phyloP scores from a whole-genome alignment of 1,284 basidiomycete species.

The Macrocybe sp. region DNA sequence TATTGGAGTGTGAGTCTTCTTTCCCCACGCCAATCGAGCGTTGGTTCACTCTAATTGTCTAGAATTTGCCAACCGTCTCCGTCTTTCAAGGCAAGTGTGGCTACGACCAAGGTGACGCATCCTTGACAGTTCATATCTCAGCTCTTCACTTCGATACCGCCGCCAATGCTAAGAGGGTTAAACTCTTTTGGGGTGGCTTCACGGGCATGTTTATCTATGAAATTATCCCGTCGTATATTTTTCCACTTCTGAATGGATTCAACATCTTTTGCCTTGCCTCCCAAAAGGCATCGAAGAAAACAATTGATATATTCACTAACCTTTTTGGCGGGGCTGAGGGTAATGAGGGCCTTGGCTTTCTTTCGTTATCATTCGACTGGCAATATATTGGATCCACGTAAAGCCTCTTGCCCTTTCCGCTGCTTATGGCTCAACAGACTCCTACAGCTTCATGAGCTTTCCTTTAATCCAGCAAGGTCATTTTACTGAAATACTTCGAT shows the following conservation, averaged over 20 bases:
- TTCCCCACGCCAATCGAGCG: not conserved
- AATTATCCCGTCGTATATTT: conserved; percentile 57
- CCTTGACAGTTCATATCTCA: conserved; percentile 12
- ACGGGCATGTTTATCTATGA: conserved; percentile 52
- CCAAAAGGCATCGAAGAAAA: conserved; percentile 36
- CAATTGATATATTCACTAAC: conserved; percentile 51
- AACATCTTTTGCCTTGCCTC: conserved; percentile 55
- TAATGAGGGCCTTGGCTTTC: conserved; percentile 61
- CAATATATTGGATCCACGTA: conserved; percentile 56
- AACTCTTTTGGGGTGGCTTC: conserved; percentile 58
- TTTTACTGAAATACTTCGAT: conserved; percentile 9
- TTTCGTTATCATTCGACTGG: conserved; percentile 57
- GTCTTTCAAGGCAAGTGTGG: conserved; percentile 43
- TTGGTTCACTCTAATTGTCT: not conserved
- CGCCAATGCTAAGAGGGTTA: conserved; percentile 48
- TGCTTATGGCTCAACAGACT: not conserved
- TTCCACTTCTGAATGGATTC: conserved; percentile 52
- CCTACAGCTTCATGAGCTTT: conserved; percentile 39
- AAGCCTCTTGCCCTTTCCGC: conserved; percentile 14
- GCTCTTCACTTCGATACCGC: conserved; percentile 48
- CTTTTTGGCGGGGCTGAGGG: conserved; percentile 57
- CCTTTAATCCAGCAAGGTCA: conserved; percentile 50
- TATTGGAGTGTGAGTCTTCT: conserved; percentile 47
- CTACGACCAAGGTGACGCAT: conserved; percentile 9
- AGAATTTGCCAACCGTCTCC: conserved; percentile 55